A percentile compares a stretch with the other conserved stretches of the same genome.
Conservation (phyloP, 2,329 filamentous ascomycete genomes). For the Aspergillus bombycis region DNA sequence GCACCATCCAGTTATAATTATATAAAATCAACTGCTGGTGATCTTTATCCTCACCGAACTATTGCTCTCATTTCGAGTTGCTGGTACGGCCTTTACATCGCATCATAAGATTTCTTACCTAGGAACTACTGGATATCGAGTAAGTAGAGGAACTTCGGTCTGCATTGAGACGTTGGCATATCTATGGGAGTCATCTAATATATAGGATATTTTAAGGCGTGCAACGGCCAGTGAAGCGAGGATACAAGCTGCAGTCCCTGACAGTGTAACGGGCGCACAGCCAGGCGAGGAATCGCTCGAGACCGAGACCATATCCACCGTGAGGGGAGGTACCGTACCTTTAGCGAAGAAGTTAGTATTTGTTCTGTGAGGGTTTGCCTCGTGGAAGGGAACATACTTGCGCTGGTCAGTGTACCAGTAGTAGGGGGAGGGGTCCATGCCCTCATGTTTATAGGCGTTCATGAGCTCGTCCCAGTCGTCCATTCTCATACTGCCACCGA, state of each 20-base stretch:
- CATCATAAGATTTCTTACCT: not conserved
- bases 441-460: conserved; percentile 82
- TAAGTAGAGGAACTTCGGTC: not conserved
- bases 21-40: not conserved
- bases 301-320: conserved; percentile 88
- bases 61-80: not conserved
- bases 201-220: conserved; percentile 42
- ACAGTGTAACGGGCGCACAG: conserved; percentile 69
- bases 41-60: not conserved
- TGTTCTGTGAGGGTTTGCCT: not conserved
- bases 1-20: not conserved
- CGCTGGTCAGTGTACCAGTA: conserved; percentile 99
- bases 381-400: conserved; percentile 65
- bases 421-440: conserved; percentile 81
- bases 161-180: not conserved
- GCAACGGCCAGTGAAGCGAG: conserved; percentile 54
- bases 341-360: conserved; percentile 11
- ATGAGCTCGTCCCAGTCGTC: conserved; percentile 87
- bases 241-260: conserved; percentile 59
- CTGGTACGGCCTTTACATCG: not conserved
- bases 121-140: not conserved
- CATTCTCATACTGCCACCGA: conserved; percentile 96
- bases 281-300: conserved; percentile 78
- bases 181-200: conserved; percentile 11
- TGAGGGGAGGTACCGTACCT: conserved; percentile 91